Evolutionary conservation across 2,329 filamentous ascomycete genomes (phyloP).

Genomic region (Stromatinia cepivora): DNA sequence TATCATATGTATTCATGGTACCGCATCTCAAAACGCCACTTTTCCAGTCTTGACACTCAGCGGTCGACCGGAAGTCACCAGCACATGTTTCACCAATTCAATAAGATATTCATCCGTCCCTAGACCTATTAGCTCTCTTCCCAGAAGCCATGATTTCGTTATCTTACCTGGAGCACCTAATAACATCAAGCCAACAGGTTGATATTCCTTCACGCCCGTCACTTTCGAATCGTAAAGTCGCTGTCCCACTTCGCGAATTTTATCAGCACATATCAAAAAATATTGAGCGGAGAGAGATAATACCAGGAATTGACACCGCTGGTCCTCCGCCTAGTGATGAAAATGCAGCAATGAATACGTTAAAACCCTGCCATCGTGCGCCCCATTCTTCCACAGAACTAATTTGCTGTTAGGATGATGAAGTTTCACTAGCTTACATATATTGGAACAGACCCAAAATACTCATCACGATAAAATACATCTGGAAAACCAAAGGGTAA

Average conservation of each 20-base stretch:
- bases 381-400: conserved; percentile 23
- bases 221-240: conserved; percentile 26
- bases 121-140: neutral
- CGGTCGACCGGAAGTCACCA: neutral
- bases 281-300: neutral
- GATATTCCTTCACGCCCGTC: conserved; percentile 21
- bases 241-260: conserved; percentile 27
- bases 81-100: conserved; percentile 2
- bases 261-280: neutral
- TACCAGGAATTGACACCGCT: conserved; percentile 31
- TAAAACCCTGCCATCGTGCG: conserved; percentile 32
- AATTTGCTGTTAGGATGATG: neutral
- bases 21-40: neutral
- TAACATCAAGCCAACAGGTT: conserved; percentile 31
- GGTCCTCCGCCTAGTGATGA: conserved; percentile 31
- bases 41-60: conserved; percentile 13
- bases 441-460: neutral
- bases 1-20: too few relatives aligned
- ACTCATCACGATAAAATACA: conserved; percentile 25
- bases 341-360: conserved; percentile 27
- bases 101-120: conserved; percentile 24
- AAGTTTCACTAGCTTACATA: neutral
- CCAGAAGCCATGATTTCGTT: too few relatives aligned
- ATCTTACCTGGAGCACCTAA: conserved; percentile 28
- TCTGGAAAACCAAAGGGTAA: conserved; percentile 25